A percentile compares a stretch with the other conserved stretches of the same genome.
Evolutionary conservation across 2,329 filamentous ascomycete species (phyloP).

Genomic region (Fusarium succisae): DNA sequence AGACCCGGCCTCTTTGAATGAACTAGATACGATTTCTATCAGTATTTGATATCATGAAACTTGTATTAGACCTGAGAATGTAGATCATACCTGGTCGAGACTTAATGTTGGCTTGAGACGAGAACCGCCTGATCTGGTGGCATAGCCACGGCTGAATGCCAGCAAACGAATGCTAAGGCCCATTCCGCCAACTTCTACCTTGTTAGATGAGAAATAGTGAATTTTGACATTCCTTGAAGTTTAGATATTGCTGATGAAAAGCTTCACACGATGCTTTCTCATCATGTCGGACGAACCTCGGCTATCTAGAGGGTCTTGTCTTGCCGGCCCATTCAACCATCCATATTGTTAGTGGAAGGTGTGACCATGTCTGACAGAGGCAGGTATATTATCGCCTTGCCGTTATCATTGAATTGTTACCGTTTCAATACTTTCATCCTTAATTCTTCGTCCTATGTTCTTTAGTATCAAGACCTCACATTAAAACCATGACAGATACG

Average conservation of each 20-base stretch:
- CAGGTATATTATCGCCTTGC: background rate
- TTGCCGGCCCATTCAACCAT: background rate
- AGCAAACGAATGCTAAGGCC: slow-evolving; percentile 39
- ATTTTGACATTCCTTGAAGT: slow-evolving; percentile 8
- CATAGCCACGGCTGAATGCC: slow-evolving; percentile 47
- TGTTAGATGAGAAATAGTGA: slow-evolving; percentile 18
- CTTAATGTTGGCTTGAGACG: slow-evolving; percentile 55
- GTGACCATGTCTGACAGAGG: background rate
- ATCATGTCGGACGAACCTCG: slow-evolving; percentile 31
- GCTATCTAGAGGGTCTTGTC: slow-evolving; percentile 17
- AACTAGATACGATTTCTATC: slow-evolving; percentile 55
- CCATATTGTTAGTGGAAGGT: slow-evolving; percentile 24
- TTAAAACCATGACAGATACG: slow-evolving; percentile 15
- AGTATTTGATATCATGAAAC: background rate
- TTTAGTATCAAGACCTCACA: background rate
- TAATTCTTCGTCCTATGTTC: background rate
- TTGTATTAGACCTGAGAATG: background rate
- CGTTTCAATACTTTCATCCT: background rate
- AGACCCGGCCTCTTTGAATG: slow-evolving; percentile 63
- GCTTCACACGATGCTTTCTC: slow-evolving; percentile 21
- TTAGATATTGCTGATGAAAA: slow-evolving; percentile 27
- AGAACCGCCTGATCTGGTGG: slow-evolving; percentile 44
- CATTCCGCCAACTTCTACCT: slow-evolving; percentile 42
- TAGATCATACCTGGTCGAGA: slow-evolving; percentile 63
- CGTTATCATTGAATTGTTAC: background rate